Conservation (phyloP, 2,329 filamentous ascomycete genomes). For the Cercospora brassicicola region DNA sequence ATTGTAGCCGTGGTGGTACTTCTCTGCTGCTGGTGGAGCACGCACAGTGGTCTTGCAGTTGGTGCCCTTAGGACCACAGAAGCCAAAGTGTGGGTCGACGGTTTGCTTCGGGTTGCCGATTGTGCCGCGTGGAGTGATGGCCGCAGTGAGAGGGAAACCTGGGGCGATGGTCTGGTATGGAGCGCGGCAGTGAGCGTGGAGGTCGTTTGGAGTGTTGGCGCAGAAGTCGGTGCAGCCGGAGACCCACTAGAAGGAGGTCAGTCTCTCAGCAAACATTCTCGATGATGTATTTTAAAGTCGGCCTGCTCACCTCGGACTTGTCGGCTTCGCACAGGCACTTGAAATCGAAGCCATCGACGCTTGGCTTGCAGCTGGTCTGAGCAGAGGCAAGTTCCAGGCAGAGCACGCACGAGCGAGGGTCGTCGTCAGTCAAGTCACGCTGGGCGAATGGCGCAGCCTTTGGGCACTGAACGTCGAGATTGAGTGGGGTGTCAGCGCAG, state of each 20-base stretch:
- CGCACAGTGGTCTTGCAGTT: slow-evolving; percentile 14
- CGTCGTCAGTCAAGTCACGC: background rate
- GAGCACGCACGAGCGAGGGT: background rate
- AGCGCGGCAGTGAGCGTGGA: slow-evolving; percentile 1
- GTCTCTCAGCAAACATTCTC: background rate
- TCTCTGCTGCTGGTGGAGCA: background rate
- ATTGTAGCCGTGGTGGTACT: background rate
- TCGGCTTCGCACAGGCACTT: background rate
- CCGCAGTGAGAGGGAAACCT: background rate
- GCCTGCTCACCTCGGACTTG: background rate
- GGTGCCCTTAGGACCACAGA: slow-evolving; percentile 14
- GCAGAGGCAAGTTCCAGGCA: slow-evolving; percentile 3
- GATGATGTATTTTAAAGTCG: background rate
- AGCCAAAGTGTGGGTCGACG: slow-evolving; percentile 7
- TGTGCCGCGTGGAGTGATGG: background rate
- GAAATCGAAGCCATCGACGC: background rate
- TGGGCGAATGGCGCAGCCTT: background rate
- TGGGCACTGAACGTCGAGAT: background rate
- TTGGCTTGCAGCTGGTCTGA: slow-evolving; percentile 1
- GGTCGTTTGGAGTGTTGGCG: background rate
- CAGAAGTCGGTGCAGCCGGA: slow-evolving; percentile 1
- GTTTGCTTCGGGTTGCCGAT: background rate
- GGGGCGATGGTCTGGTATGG: background rate
- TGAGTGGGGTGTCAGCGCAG: background rate
- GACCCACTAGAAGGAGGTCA: background rate